Base-by-base conservation (phyloP, 345 rosid species). In the Ceriops zippeliana region DNA sequence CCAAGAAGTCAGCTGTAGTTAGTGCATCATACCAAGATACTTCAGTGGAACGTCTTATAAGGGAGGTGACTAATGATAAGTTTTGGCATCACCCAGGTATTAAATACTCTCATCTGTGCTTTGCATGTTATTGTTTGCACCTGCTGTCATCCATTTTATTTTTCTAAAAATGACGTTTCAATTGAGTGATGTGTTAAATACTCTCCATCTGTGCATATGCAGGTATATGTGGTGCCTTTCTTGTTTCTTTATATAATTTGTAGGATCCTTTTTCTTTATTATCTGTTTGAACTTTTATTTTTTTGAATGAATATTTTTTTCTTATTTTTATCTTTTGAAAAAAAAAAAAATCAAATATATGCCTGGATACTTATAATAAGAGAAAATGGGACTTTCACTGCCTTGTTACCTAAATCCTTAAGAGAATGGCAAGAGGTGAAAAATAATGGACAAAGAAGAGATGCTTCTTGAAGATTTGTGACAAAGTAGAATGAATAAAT, bases 11-110 rank as follows among this genome's bases (percentile, higher is more conserved):
- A 62, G 70, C 70, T 34, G 66, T 70, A 49, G 76, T 63, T 61
- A 73, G 78, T 74, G 70, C 65, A 58, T 73, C 85, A 21, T 92
- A 92, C 78, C 98, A 87, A 70, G 99, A 96, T 80, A 85, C 99
- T 27, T 96, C 99, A n/a, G 99, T 96, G 74, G 99, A 96, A 76
- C 98, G 99, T 61, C 91, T 96, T 37, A 89, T 96, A 81, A 81
- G 99, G 70, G 99, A 96, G 81, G 97, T 92, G 82, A 96, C 98
- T 49, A 90, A 82, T 73, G 90, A 90, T 76, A 96, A 90, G 76
- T 86, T 92, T 76, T 96, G 99, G 99, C 91, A 85, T 79, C 90
- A 82, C 38, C 85, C 91, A 81, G 96, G 96, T 89, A 86, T 66
- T 51, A 6, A 65, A 58, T 52, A 57, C 62, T 54, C 32, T 32